Percentiles rank a stretch among this genome's conserved stretches.
phyloP scores from a whole-genome alignment of 1,139 yeast genomes.

The Magnusiomyces fungicola region DNA sequence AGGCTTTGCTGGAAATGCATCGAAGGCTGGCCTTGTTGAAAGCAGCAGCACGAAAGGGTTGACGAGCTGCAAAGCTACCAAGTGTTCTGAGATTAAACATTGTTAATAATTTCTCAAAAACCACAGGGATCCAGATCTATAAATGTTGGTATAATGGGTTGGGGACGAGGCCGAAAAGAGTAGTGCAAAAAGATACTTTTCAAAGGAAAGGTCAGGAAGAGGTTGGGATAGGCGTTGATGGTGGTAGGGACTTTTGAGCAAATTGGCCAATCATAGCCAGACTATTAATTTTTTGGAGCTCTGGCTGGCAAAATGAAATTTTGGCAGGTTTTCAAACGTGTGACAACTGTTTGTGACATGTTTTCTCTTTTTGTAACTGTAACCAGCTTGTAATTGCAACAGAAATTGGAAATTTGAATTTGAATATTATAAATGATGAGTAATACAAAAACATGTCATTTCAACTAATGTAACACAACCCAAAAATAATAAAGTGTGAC shows the following conservation, averaged over 20 bases:
- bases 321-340: neutral
- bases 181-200: neutral
- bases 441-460: too few species aligned
- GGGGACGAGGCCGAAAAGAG: neutral
- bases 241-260: neutral
- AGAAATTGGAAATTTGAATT: too few species aligned
- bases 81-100: slow-evolving; percentile 16
- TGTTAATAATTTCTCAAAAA: neutral
- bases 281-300: slow-evolving; percentile 1
- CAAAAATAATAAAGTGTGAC: too few species aligned
- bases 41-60: slow-evolving; percentile 4
- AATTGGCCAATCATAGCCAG: slow-evolving; percentile 5
- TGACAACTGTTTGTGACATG: too few species aligned
- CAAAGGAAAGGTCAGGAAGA: neutral
- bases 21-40: slow-evolving; percentile 7
- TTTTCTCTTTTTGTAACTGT: too few species aligned
- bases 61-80: slow-evolving; percentile 12
- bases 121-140: too few species aligned
- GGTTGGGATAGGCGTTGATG: neutral
- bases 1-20: slow-evolving; percentile 14
- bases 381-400: too few species aligned
- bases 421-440: too few species aligned
- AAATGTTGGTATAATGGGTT: too few species aligned
- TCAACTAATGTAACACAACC: too few species aligned
- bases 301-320: neutral